A percentile compares a stretch with the other conserved stretches of the same genome.
These are phyloP conservation scores for Symmetrospora coprosmae DNA, from an alignment of 768 basidiomycete genomes.

Conservation along the genomic window DNA sequence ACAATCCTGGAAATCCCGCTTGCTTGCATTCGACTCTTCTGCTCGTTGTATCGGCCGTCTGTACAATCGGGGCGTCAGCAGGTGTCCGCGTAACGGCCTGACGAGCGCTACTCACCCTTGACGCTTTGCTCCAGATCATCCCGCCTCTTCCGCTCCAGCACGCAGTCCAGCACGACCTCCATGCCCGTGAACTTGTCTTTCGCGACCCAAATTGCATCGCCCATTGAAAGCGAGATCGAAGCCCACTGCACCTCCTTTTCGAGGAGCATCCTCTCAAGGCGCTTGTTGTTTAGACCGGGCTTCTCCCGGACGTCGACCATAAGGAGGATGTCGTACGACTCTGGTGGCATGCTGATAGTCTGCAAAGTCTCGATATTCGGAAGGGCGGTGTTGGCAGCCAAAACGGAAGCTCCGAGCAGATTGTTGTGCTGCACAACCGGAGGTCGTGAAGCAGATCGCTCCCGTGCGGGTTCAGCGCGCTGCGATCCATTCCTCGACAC, in stretches of 20 bases:
- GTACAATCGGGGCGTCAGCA: neutral
- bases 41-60: slow-evolving; percentile 18
- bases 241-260: neutral
- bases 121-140: slow-evolving; percentile 7
- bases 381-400: no score
- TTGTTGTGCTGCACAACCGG: neutral
- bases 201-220: slow-evolving; percentile 18
- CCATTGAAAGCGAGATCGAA: neutral
- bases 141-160: slow-evolving; percentile 13
- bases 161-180: slow-evolving; percentile 11
- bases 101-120: neutral
- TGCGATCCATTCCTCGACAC: neutral
- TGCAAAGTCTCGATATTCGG: neutral
- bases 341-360: neutral
- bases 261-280: neutral
- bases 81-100: neutral
- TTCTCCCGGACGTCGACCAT: slow-evolving; percentile 11
- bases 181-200: neutral
- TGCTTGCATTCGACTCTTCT: slow-evolving; percentile 11
- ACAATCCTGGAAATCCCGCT: slow-evolving; percentile 4
- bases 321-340: neutral
- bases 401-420: no score
- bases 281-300: slow-evolving; percentile 18
- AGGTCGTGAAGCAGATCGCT: neutral
- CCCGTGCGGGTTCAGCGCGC: neutral